phyloP scores from a whole-genome alignment of 2,329 filamentous ascomycete species.

The Aspergillus sp. region DNA sequence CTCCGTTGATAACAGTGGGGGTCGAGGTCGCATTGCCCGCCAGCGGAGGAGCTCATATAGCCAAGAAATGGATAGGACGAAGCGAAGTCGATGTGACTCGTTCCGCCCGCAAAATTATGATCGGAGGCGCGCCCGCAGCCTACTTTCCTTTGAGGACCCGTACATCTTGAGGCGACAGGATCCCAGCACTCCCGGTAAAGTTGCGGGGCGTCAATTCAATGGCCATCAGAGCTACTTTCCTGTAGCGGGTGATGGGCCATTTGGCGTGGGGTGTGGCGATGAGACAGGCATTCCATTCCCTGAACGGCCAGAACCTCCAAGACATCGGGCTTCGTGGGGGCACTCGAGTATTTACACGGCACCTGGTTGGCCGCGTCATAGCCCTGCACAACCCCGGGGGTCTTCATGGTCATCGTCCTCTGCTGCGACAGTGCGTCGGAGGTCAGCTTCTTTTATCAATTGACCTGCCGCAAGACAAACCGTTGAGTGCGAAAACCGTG shows the following conservation, averaged over 20 bases:
- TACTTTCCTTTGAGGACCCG: conserved; percentile 9
- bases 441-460: neutral
- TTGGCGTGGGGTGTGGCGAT: conserved; percentile 3
- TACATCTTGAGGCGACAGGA: conserved; percentile 2
- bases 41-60: conserved; percentile 23
- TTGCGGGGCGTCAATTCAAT: neutral
- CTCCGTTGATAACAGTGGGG: conserved; percentile 15
- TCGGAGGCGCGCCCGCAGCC: conserved; percentile 12
- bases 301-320: conserved; percentile 2
- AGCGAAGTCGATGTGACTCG: conserved; percentile 3
- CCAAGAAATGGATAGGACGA: conserved; percentile 18
- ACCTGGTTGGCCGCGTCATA: conserved; percentile 1
- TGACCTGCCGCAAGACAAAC: neutral
- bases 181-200: neutral
- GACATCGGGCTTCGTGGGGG: conserved; percentile 4
- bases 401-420: conserved; percentile 1
- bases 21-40: conserved; percentile 12
- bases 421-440: neutral
- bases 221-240: conserved; percentile 1
- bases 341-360: conserved; percentile 4
- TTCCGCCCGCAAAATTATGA: conserved; percentile 5
- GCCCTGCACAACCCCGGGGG: conserved; percentile 2
- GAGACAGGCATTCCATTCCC: conserved; percentile 3
- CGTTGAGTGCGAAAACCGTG: conserved; percentile 9
- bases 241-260: conserved; percentile 3